A percentile compares a stretch with the other conserved stretches of the same genome.
Evolutionary conservation across 805 yeast genomes (phyloP).

Genomic region (Candida rishiriensis): DNA sequence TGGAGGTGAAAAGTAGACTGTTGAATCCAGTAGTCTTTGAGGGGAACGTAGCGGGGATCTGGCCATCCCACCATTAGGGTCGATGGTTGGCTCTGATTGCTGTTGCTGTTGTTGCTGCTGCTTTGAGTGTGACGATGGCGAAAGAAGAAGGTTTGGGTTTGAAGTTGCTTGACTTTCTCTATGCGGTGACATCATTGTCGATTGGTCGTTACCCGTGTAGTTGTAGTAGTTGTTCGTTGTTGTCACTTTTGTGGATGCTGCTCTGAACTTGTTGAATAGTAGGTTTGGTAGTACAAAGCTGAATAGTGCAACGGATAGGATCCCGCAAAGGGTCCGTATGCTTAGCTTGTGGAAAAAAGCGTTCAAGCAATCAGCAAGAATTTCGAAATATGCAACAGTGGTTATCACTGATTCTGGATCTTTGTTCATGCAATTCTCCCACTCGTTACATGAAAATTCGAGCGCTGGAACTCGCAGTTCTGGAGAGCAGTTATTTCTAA

Average conservation of each 20-base stretch:
- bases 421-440: conserved; percentile 80
- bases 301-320: conserved; percentile 10
- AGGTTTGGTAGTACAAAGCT: conserved; percentile 26
- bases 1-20: conserved; percentile 21
- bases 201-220: conserved; percentile 16
- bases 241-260: conserved; percentile 13
- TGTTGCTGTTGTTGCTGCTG: neutral
- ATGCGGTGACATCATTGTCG: conserved; percentile 4
- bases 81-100: neutral
- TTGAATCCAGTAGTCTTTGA: conserved; percentile 13
- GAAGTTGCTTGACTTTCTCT: conserved; percentile 5
- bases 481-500: conserved; percentile 66
- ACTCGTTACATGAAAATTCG: conserved; percentile 60
- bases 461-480: conserved; percentile 68
- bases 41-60: conserved; percentile 9
- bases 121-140: neutral
- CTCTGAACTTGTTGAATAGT: conserved; percentile 23
- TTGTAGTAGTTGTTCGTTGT: conserved; percentile 24
- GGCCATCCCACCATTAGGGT: neutral
- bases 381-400: conserved; percentile 30
- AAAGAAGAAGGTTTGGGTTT: neutral
- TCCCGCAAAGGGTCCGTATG: conserved; percentile 21
- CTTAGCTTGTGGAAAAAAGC: conserved; percentile 29
- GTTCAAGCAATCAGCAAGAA: conserved; percentile 31
- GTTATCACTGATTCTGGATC: conserved; percentile 52